Evolutionary conservation across 208 protist species (phyloP).

Genomic region (Trypanosoma cruzi): DNA sequence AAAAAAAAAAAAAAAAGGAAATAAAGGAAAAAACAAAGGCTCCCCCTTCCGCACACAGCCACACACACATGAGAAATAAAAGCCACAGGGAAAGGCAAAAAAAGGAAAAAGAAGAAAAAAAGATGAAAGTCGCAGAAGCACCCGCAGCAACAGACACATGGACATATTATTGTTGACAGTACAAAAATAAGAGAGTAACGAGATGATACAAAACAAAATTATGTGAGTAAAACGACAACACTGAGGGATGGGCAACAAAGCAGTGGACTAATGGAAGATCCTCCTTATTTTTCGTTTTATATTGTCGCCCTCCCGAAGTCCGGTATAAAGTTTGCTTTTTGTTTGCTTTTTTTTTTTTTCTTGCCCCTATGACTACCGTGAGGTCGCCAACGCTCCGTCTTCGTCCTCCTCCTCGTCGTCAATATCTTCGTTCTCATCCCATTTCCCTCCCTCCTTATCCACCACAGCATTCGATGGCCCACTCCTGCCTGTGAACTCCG

Average conservation of each 20-base stretch:
- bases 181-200: not conserved
- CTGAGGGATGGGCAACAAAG: not conserved
- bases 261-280: not conserved
- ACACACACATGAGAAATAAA: not conserved
- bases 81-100: not conserved
- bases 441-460: slow-evolving; percentile 3
- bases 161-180: not conserved
- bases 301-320: not conserved
- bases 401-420: slow-evolving; percentile 13
- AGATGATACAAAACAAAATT: not conserved
- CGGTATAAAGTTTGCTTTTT: not conserved
- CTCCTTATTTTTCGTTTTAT: slow-evolving; percentile 3
- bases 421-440: slow-evolving; percentile 13
- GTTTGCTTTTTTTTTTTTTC: not conserved
- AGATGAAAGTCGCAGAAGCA: not conserved
- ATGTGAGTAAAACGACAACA: not conserved
- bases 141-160: not conserved
- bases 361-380: not conserved
- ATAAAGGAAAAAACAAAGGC: not conserved
- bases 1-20: not conserved
- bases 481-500: slow-evolving; percentile 23
- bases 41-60: not conserved
- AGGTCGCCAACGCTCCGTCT: slow-evolving; percentile 8
- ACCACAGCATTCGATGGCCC: not conserved
- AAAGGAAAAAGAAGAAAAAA: slow-evolving; percentile 20